Evolutionary conservation across 1,284 basidiomycete genomes (phyloP), one percentile per base, ranked within the genome.

Genomic region (Ustilago sp.): DNA sequence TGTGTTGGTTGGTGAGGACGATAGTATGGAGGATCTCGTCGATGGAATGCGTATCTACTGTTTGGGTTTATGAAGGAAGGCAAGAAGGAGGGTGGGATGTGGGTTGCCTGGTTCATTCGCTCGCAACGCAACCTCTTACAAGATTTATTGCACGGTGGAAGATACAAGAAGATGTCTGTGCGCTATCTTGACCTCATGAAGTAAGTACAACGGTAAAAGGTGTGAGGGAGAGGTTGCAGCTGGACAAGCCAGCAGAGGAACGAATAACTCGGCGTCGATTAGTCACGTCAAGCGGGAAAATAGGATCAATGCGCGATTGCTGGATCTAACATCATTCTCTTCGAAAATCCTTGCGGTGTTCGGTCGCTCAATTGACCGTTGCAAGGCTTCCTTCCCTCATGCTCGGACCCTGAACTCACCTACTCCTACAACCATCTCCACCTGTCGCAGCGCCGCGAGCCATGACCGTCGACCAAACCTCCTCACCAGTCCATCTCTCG

Each of bases 401-500:
- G 9, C 48, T 50, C 48, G 11, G 48, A 50, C 31, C 31, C 48
- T 32, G 48, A 31, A 32, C n/a, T 19, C n/a, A 8, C 7, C n/a
- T 45, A 12, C 39, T 17, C 8, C 43, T 7, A 19, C 43, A 45
- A 19, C 6, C n/a, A 28, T 19, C 8, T 19, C n/a, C 19, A 19
- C n/a, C 43, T 45, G 7, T 19, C n/a, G 43, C 11, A 45, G n/a
- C 43, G 31, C 31, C 13, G 23, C 23, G 8, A 23, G 43, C 3
- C 35, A 70, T 70, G 68, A 60, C 68, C 6, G 8, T 60, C 32
- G 51, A 55, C 13, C 50, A 59, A 31, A 23, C 61, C 5, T 3
- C 23, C 45, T 45, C 51, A 32, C 39, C 55, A 39, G 32, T 60
- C 31, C 68, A 70, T 47, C 47, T 70, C 32, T 63, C 68, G 52